phyloP scores from a whole-genome alignment of 352 stramenopile genomes.

The Phytophthora palmivora region DNA sequence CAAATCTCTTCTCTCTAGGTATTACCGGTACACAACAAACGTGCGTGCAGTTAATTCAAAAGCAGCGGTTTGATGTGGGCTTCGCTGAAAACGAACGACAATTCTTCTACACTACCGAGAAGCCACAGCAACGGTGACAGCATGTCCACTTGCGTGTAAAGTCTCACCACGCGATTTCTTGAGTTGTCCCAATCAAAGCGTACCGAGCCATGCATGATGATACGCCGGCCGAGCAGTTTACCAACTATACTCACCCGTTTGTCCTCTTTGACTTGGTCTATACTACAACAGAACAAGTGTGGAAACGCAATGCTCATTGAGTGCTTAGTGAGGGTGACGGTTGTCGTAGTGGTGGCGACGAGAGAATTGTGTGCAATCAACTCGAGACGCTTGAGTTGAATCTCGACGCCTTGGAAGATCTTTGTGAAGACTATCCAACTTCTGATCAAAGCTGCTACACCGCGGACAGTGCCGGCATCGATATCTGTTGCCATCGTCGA shows the following conservation, averaged over 20 bases:
- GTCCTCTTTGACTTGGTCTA: not conserved
- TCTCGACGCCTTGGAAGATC: not conserved
- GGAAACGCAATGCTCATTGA: not conserved
- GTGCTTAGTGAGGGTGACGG: not conserved
- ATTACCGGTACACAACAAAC: not conserved
- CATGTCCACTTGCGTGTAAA: not conserved
- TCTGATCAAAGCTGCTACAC: not conserved
- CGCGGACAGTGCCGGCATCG: not conserved
- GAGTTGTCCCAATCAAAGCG: conserved; percentile 1
- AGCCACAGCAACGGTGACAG: not conserved
- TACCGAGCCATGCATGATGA: conserved; percentile 2
- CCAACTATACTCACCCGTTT: not conserved
- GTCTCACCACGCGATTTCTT: not conserved
- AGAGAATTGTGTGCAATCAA: not conserved
- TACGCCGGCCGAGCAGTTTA: not conserved
- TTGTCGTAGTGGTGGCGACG: conserved; percentile 1
- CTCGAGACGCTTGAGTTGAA: not conserved
- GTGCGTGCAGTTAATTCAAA: not conserved
- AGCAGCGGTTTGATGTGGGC: not conserved
- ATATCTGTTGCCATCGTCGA: not conserved
- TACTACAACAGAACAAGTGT: not conserved
- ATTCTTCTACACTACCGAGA: not conserved
- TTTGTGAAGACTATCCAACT: not conserved
- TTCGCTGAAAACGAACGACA: not conserved
- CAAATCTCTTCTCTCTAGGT: no score